Evolutionary conservation across 202 grass and related monocot genomes (phyloP).

Genomic region (Eragrostis tef): DNA sequence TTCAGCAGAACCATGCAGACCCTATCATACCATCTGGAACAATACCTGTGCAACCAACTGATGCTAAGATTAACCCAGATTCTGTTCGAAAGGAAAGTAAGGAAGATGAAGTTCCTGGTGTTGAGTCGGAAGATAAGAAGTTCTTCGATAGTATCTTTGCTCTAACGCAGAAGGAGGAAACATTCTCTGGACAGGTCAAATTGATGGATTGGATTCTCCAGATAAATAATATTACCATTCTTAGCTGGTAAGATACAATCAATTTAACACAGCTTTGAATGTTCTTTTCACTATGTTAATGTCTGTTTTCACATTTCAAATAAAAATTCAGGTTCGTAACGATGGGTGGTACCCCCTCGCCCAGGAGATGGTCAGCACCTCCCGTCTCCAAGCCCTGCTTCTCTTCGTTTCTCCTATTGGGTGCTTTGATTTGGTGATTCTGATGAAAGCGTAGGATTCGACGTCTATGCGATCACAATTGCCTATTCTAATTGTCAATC

Average conservation of each 20-base stretch:
- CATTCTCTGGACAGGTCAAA: conserved; percentile 86
- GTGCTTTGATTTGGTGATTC: conserved; percentile 9
- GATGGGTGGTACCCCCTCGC: conserved; percentile 89
- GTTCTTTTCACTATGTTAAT: conserved; percentile 40
- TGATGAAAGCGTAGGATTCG: background rate
- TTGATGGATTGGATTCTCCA: conserved; percentile 90
- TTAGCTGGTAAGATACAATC: conserved; percentile 68
- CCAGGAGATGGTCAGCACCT: conserved; percentile 81
- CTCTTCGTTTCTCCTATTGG: background rate
- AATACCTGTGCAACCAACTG: conserved; percentile 42
- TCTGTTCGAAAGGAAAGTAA: conserved; percentile 45
- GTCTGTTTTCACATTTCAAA: conserved; percentile 27
- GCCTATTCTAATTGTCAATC: background rate
- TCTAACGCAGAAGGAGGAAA: conserved; percentile 81
- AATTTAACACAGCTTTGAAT: conserved; percentile 40
- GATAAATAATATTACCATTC: conserved; percentile 74
- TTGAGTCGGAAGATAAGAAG: conserved; percentile 86
- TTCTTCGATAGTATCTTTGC: conserved; percentile 81
- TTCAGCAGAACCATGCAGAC: conserved; percentile 34
- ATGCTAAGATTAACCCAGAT: conserved; percentile 47
- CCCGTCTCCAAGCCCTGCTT: background rate
- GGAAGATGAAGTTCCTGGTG: conserved; percentile 53
- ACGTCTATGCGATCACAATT: background rate
- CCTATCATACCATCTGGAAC: conserved; percentile 33
- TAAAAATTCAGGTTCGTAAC: conserved; percentile 74